A percentile compares a stretch with the other conserved stretches of the same genome.
These are phyloP conservation scores for Rhodamnia argentea DNA, from an alignment of 345 rosid genomes.

Conservation along the genomic window DNA sequence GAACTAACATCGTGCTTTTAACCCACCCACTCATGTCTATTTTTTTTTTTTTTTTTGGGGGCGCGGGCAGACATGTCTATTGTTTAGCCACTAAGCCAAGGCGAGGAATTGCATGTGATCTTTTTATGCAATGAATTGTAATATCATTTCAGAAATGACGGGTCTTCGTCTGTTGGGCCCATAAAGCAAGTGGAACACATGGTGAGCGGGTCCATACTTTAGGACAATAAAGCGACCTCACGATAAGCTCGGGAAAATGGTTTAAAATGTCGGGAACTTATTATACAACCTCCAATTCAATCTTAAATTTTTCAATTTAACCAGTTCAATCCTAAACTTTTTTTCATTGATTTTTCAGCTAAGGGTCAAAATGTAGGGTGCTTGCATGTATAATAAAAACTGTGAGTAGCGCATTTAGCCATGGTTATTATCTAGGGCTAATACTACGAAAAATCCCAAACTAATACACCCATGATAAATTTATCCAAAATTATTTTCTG, in stretches of 20 bases:
- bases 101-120: not conserved
- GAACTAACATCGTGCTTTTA: not conserved
- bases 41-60: too few relatives aligned
- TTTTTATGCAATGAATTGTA: not conserved
- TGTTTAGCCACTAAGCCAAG: not conserved
- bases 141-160: not conserved
- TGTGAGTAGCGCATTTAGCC: rapidly evolving
- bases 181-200: not conserved
- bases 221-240: not conserved
- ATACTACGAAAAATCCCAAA: too few relatives aligned
- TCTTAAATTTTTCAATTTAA: too few relatives aligned
- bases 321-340: too few relatives aligned
- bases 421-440: not conserved
- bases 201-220: not conserved
- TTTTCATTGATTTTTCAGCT: too few relatives aligned
- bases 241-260: too few relatives aligned
- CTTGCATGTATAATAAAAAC: not conserved
- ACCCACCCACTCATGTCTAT: not conserved
- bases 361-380: too few relatives aligned
- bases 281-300: rapidly evolving
- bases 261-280: too few relatives aligned
- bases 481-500: too few relatives aligned
- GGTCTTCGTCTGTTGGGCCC: not conserved
- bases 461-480: too few relatives aligned
- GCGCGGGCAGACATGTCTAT: too few relatives aligned